Percentiles rank a stretch among this genome's conserved stretches.
Evolutionary conservation across 805 yeast species (phyloP).

Genomic region (Teunomyces kruisii): DNA sequence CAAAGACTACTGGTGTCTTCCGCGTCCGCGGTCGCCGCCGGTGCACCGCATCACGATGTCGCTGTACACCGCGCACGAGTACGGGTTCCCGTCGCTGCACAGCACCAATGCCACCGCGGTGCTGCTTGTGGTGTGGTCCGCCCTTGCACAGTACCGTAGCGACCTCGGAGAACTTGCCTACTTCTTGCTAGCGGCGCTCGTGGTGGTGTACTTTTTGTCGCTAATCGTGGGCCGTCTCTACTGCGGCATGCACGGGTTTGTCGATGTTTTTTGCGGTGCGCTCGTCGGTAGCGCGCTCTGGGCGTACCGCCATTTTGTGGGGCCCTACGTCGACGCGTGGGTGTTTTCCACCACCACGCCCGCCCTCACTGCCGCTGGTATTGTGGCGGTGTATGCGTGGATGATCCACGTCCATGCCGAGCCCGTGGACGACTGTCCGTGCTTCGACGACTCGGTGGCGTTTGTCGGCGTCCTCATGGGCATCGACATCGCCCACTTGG

Average conservation of each 20-base stretch:
- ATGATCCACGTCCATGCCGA: slow-evolving; percentile 70
- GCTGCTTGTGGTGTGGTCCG: slow-evolving; percentile 43
- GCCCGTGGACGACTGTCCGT: slow-evolving; percentile 93
- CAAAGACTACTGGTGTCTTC: slow-evolving; percentile 85
- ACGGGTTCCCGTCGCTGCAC: slow-evolving; percentile 93
- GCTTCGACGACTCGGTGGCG: slow-evolving; percentile 93
- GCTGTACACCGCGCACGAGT: slow-evolving; percentile 87
- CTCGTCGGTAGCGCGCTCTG: slow-evolving; percentile 59
- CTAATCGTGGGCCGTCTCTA: slow-evolving; percentile 80
- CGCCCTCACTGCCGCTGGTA: slow-evolving; percentile 32
- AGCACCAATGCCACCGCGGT: slow-evolving; percentile 93
- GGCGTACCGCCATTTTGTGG: slow-evolving; percentile 42
- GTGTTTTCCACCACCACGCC: slow-evolving; percentile 27
- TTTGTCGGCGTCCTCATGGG: slow-evolving; percentile 88
- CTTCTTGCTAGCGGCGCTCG: slow-evolving; percentile 13
- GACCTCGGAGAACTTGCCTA: slow-evolving; percentile 3
- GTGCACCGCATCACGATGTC: slow-evolving; percentile 85
- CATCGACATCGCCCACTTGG: slow-evolving; percentile 62
- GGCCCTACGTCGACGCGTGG: slow-evolving; percentile 47
- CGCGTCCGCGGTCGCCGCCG: slow-evolving; percentile 93
- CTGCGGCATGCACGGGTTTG: slow-evolving; percentile 96
- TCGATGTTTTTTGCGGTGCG: slow-evolving; percentile 70
- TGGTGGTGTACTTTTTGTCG: slow-evolving; percentile 55
- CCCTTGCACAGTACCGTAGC: background rate
- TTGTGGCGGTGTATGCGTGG: slow-evolving; percentile 43